Conservation (phyloP, 306 rosid genomes). For the Clitoria ternatea region DNA sequence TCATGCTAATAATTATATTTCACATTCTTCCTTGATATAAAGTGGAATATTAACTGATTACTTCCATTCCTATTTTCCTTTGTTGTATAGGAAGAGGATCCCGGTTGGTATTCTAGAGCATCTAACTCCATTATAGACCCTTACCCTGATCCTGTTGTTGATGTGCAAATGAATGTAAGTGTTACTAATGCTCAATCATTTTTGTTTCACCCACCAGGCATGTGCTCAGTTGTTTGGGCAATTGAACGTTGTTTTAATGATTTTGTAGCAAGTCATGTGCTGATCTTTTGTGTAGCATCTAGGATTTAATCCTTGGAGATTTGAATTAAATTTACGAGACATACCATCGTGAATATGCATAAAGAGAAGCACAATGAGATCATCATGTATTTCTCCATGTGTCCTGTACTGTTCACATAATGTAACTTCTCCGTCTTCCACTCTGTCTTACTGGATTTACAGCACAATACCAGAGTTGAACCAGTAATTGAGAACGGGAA, state of each 20-base stretch:
- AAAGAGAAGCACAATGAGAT: neutral
- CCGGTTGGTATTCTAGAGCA: slow-evolving; percentile 94
- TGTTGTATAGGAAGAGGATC: slow-evolving; percentile 73
- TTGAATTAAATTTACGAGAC: neutral
- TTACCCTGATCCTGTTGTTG: too few relatives aligned
- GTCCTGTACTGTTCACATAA: neutral
- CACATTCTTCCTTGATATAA: neutral
- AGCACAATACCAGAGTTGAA: slow-evolving; percentile 58
- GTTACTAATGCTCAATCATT: neutral
- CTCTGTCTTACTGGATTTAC: slow-evolving; percentile 16
- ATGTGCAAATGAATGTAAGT: slow-evolving; percentile 79
- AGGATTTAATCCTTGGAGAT: slow-evolving; percentile 18
- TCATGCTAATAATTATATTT: slow-evolving; percentile 10
- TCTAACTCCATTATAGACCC: slow-evolving; percentile 68
- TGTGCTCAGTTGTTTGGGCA: slow-evolving; percentile 3
- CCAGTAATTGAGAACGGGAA: slow-evolving; percentile 64
- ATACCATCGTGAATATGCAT: neutral
- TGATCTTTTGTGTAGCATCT: neutral
- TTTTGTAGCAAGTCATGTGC: neutral
- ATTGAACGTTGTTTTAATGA: neutral
- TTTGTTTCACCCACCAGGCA: neutral
- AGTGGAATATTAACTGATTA: slow-evolving; percentile 23
- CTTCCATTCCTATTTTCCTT: slow-evolving; percentile 7
- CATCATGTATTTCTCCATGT: slow-evolving; percentile 11
- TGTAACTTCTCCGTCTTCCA: neutral